Conservation (phyloP, 1,284 basidiomycete genomes). For the Blastosporella zonata region DNA sequence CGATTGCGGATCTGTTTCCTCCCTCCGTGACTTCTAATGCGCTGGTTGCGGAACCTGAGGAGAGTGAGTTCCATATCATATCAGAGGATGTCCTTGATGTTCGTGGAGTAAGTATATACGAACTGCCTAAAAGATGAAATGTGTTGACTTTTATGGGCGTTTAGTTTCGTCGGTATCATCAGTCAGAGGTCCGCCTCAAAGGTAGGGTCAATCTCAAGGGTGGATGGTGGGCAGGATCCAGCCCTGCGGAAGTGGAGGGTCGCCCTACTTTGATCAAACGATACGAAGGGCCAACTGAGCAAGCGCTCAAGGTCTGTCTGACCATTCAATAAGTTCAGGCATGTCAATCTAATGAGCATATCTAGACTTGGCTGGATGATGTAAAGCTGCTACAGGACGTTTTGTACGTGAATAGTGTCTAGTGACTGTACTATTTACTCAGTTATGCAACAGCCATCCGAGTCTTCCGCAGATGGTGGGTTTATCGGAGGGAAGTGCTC, state of each 20-base stretch:
- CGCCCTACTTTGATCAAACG: constrained; percentile 39
- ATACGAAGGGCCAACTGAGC: constrained; percentile 37
- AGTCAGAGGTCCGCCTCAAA: constrained; percentile 41
- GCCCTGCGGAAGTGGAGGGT: constrained; percentile 38
- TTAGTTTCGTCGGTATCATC: constrained; percentile 50
- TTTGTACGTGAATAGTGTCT: constrained; percentile 33
- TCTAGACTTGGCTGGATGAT: constrained; percentile 47
- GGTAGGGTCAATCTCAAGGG: constrained; percentile 33
- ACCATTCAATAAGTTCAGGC: neutral
- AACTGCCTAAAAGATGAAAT: constrained; percentile 16
- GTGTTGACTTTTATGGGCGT: constrained; percentile 5
- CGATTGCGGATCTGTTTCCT: neutral
- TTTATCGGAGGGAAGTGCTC: constrained; percentile 44
- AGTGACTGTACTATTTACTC: neutral
- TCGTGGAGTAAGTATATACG: constrained; percentile 26
- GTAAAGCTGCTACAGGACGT: constrained; percentile 49
- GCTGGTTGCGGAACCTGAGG: constrained; percentile 3
- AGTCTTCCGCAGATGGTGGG: constrained; percentile 54
- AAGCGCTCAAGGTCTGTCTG: constrained; percentile 32
- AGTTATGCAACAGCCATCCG: constrained; percentile 38
- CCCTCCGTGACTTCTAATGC: neutral
- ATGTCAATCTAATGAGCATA: neutral
- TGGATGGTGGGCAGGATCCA: constrained; percentile 47
- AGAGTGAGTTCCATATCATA: constrained; percentile 11
- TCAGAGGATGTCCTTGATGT: constrained; percentile 26